Evolutionary conservation across 345 rosid species (phyloP).

Genomic region (Microthlaspi erraticum): DNA sequence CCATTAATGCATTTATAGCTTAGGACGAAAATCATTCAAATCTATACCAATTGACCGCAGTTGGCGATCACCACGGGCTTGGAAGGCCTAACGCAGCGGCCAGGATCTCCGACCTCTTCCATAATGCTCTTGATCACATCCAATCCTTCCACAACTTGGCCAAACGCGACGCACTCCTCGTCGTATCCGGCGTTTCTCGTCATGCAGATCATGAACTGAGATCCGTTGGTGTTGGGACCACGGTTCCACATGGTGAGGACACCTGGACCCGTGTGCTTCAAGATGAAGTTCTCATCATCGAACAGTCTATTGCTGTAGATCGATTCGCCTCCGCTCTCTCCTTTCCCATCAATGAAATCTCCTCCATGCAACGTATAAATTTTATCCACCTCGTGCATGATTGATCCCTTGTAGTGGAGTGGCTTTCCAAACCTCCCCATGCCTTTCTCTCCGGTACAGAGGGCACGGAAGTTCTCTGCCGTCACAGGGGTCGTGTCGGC

Average conservation of each 20-base stretch:
- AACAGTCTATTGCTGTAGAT: conserved; percentile 53
- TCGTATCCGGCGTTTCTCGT: conserved; percentile 7
- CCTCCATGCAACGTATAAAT: conserved; percentile 58
- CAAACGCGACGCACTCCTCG: conserved; percentile 49
- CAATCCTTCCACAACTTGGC: conserved; percentile 56
- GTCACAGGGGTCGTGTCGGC: conserved; percentile 49
- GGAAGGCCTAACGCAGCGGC: conserved; percentile 40
- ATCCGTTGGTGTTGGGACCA: conserved; percentile 52
- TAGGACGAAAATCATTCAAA: not conserved
- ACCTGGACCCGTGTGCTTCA: conserved; percentile 58
- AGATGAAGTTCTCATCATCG: conserved; percentile 58
- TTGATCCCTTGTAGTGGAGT: conserved; percentile 59
- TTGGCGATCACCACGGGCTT: conserved; percentile 47
- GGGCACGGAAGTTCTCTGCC: conserved; percentile 62
- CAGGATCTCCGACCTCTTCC: conserved; percentile 46
- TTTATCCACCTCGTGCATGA: conserved; percentile 53
- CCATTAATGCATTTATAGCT: not conserved
- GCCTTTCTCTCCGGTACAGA: conserved; percentile 36
- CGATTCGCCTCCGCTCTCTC: conserved; percentile 56
- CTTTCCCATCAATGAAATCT: conserved; percentile 53
- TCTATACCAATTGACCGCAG: conserved; percentile 50
- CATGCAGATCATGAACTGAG: conserved; percentile 55
- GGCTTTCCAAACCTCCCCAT: conserved; percentile 52
- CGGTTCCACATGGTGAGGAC: conserved; percentile 54
- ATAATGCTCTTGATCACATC: conserved; percentile 41